phyloP scores from a whole-genome alignment of 1,139 yeast genomes.

The Taphrina deformans region DNA sequence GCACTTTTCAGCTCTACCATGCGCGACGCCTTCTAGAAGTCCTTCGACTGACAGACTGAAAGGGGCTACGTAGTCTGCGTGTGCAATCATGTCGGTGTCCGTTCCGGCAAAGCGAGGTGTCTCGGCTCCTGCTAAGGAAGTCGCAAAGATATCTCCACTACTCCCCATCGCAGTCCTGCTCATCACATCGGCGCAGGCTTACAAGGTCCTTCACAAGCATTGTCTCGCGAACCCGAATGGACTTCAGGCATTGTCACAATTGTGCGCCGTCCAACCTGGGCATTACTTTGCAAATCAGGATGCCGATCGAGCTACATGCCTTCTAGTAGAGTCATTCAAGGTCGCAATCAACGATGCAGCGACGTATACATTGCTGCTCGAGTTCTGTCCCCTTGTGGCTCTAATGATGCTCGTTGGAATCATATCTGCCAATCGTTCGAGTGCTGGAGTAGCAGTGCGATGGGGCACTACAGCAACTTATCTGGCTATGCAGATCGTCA shows the following conservation, averaged over 20 bases:
- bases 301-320: neutral
- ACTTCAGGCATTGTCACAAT: neutral
- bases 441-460: constrained; percentile 18
- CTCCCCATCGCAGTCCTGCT: constrained; percentile 24
- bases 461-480: constrained; percentile 8
- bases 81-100: neutral
- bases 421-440: constrained; percentile 19
- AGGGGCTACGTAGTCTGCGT: neutral
- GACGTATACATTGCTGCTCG: constrained; percentile 3
- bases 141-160: constrained; percentile 18
- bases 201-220: constrained; percentile 14
- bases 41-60: too few relatives aligned
- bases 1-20: too few relatives aligned
- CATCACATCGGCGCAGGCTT: constrained; percentile 12
- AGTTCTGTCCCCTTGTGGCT: constrained; percentile 10
- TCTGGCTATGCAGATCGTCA: constrained; percentile 10
- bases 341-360: constrained; percentile 12
- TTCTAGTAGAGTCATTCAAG: constrained; percentile 1
- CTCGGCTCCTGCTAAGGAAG: neutral
- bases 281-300: constrained; percentile 6
- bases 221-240: constrained; percentile 3
- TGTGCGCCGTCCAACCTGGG: neutral
- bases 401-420: constrained; percentile 6
- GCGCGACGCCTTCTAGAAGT: too few relatives aligned
- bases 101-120: neutral